Evolutionary conservation across 2,329 filamentous ascomycete genomes (phyloP).

Genomic region (Talaromyces sp.): DNA sequence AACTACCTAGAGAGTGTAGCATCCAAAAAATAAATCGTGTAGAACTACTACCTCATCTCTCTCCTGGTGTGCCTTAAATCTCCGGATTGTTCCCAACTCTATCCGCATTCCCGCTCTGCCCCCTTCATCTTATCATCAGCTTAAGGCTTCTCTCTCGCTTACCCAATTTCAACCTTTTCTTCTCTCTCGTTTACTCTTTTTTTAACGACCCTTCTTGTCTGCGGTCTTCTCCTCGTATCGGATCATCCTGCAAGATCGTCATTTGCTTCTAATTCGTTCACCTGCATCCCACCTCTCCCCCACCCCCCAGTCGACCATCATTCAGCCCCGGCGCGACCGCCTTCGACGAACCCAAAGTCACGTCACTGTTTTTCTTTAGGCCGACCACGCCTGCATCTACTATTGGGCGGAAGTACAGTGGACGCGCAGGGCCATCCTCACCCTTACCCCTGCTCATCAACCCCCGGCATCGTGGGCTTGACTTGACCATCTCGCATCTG

Average conservation of each 20-base stretch:
- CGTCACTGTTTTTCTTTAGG: slow-evolving; percentile 24
- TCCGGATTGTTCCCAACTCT: slow-evolving; percentile 16
- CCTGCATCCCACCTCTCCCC: background rate
- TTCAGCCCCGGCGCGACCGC: slow-evolving; percentile 35
- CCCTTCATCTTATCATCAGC: slow-evolving; percentile 5
- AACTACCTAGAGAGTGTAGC: slow-evolving; percentile 11
- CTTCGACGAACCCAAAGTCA: slow-evolving; percentile 23
- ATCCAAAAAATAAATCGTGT: slow-evolving; percentile 5
- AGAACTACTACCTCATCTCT: background rate
- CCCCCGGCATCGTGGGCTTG: slow-evolving; percentile 17
- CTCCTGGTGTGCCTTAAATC: slow-evolving; percentile 22
- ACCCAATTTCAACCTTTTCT: slow-evolving; percentile 14
- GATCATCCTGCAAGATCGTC: slow-evolving; percentile 8
- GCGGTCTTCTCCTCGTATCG: background rate
- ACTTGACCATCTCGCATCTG: slow-evolving; percentile 13
- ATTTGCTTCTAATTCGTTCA: background rate
- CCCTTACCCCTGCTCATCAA: slow-evolving; percentile 17
- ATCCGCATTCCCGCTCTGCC: slow-evolving; percentile 16
- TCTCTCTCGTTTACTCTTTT: slow-evolving; percentile 14
- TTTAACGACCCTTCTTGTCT: slow-evolving; percentile 1
- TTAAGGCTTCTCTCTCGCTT: slow-evolving; percentile 13
- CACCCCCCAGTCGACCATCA: background rate
- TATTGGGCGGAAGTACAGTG: slow-evolving; percentile 18
- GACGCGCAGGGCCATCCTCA: slow-evolving; percentile 15
- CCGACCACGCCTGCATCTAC: slow-evolving; percentile 8